Evolutionary conservation across 345 rosid species (phyloP), one percentile per base, ranked within the genome.

Genomic region (Salix udensis): DNA sequence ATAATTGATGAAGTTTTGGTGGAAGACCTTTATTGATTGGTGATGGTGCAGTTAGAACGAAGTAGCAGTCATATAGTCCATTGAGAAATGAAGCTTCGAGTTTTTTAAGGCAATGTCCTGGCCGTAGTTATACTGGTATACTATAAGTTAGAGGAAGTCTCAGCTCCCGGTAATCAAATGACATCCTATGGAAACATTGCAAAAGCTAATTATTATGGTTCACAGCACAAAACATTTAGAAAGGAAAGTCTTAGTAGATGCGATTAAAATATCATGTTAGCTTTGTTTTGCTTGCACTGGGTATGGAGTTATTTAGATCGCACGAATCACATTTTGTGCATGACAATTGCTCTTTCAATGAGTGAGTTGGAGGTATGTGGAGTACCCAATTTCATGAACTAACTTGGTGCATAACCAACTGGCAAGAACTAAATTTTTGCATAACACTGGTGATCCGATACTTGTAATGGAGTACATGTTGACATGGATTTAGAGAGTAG

Each of bases 161-260:
- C 44, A 40, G 7, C 64, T 2, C 62, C 64, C 26, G 8, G 26
- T 13, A 19, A 42, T 40, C 71, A 40, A 40, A 19, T 16, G 3
- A 40, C 48, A 68, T n/a, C 71, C 21, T 40, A 40, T 26, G 70
- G 71, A 30, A 37, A 68, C 71, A 68, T 40, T 68, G 52, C 31
- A 23, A n/a, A 68, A 58, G 71, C 10, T 28, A 39, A 37, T 68
- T 11, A 40, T 68, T 40, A 40, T 46, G 42, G 26, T 40, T 19
- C 42, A 40, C 15, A n/a, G 48, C 30, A 68, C 53, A 44, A 44
- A 68, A 39, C 34, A 40, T 68, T 19, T 21, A 39, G 12, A 34
- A 67, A 68, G 28, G 42, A 23, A 67, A 23, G 48, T 10, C 71
- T 16, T 3, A 23, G 64, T 58, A 21, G 39, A 10, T 39, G 70